These are phyloP conservation scores for Chalciporus sp. DNA, from an alignment of 1,284 basidiomycete genomes.

Conservation along the genomic window DNA sequence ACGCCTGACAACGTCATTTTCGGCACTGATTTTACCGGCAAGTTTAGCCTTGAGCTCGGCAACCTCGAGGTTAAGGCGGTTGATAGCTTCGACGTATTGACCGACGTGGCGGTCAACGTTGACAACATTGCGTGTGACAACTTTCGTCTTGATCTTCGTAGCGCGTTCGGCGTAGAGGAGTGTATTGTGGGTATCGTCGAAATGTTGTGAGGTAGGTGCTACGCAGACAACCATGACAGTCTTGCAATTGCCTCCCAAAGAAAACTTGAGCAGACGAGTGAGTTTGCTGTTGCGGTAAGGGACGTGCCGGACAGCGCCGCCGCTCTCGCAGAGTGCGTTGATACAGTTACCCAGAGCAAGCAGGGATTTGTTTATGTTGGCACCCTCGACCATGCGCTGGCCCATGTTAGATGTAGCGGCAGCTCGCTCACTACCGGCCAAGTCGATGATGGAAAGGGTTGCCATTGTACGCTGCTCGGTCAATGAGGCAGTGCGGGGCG, in stretches of 20 bases:
- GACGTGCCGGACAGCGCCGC: conserved; percentile 82
- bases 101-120: conserved; percentile 93
- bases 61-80: conserved; percentile 81
- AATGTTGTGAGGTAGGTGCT: conserved; percentile 91
- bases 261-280: conserved; percentile 94
- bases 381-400: conserved; percentile 96
- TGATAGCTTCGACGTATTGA: conserved; percentile 93
- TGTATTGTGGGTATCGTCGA: conserved; percentile 97
- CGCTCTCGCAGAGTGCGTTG: conserved; percentile 92
- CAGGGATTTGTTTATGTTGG: conserved; percentile 97
- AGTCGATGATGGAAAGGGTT: conserved; percentile 94
- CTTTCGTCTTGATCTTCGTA: conserved; percentile 95
- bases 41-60: conserved; percentile 86
- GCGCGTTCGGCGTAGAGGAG: conserved; percentile 95
- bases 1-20: conserved; percentile 62
- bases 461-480: conserved; percentile 83
- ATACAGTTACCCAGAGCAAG: conserved; percentile 96
- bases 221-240: conserved; percentile 98
- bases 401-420: conserved; percentile 96
- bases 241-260: conserved; percentile 95
- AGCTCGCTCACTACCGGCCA: conserved; percentile 94
- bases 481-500: conserved; percentile 78
- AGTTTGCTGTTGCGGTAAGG: conserved; percentile 97
- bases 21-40: conserved; percentile 63
- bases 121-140: conserved; percentile 89